Conservation (phyloP, 495 filamentous ascomycete genomes). For the Penicillium verhagenii region DNA sequence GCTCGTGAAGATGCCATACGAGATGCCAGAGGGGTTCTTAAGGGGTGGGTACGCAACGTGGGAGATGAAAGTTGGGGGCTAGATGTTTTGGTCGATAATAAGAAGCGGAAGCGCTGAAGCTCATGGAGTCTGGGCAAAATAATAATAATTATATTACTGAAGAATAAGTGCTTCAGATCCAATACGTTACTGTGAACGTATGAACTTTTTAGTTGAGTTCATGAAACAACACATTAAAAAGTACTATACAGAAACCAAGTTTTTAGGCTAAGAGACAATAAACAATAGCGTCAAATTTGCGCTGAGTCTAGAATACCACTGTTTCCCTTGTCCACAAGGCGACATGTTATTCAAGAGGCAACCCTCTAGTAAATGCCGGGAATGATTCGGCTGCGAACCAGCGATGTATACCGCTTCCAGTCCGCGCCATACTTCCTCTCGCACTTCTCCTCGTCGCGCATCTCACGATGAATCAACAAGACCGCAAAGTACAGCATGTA, state of each 20-base stretch:
- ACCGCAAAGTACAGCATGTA: constrained; percentile 92
- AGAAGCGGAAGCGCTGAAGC: constrained; percentile 37
- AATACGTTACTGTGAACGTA: background rate
- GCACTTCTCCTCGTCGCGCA: constrained; percentile 92
- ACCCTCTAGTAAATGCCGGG: constrained; percentile 77
- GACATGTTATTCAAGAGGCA: background rate
- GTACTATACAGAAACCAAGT: constrained; percentile 5
- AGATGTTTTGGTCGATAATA: constrained; percentile 34
- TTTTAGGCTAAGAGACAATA: background rate
- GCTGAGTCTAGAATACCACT: background rate
- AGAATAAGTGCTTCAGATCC: background rate
- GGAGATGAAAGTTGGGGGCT: constrained; percentile 44
- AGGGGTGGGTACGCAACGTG: constrained; percentile 39
- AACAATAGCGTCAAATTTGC: background rate
- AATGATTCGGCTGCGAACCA: constrained; percentile 81
- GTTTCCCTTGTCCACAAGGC: background rate
- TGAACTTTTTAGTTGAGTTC: background rate
- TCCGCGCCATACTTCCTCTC: constrained; percentile 87
- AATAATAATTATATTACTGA: constrained; percentile 7
- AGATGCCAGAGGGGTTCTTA: constrained; percentile 34
- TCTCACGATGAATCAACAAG: constrained; percentile 85
- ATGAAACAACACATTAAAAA: background rate
- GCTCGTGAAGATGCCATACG: constrained; percentile 30
- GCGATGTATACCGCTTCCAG: constrained; percentile 84
- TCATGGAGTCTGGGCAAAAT: background rate